These are phyloP conservation scores for Magnaporthiopsis incrustans DNA, from an alignment of 2,329 filamentous ascomycete species.

Conservation along the genomic window DNA sequence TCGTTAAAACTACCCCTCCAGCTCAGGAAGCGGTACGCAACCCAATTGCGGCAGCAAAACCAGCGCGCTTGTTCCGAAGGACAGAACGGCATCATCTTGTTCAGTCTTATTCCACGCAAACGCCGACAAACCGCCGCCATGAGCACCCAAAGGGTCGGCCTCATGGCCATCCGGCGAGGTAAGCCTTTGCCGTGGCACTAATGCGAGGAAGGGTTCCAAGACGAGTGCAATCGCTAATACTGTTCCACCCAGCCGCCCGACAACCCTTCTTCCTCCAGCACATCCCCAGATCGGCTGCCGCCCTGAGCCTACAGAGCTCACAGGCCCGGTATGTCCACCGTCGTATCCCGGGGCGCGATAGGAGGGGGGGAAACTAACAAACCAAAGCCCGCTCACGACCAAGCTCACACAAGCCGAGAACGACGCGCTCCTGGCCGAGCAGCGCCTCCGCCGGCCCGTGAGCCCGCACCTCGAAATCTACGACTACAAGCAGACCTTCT, in stretches of 20 bases:
- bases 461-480: conserved; percentile 84
- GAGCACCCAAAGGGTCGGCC: conserved; percentile 49
- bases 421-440: conserved; percentile 63
- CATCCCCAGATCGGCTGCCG: conserved; percentile 30
- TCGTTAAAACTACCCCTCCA: conserved; percentile 9
- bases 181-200: conserved; percentile 16
- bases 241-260: conserved; percentile 27
- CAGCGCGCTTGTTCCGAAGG: background rate
- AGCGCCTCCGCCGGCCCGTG: conserved; percentile 75
- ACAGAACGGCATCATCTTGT: background rate
- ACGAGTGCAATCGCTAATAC: conserved; percentile 3
- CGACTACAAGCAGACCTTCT: conserved; percentile 78
- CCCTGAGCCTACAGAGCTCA: conserved; percentile 4
- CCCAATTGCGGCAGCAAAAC: conserved; percentile 13
- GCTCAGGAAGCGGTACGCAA: background rate
- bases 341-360: background rate
- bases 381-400: conserved; percentile 43
- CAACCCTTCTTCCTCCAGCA: conserved; percentile 36
- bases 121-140: conserved; percentile 28
- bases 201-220: background rate
- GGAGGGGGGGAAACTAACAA: background rate
- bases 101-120: background rate
- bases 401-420: conserved; percentile 46
- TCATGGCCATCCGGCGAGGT: conserved; percentile 53
- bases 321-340: conserved; percentile 3